These are phyloP conservation scores for Eutypella sp. DNA, from an alignment of 2,329 filamentous ascomycete genomes.

Conservation along the genomic window DNA sequence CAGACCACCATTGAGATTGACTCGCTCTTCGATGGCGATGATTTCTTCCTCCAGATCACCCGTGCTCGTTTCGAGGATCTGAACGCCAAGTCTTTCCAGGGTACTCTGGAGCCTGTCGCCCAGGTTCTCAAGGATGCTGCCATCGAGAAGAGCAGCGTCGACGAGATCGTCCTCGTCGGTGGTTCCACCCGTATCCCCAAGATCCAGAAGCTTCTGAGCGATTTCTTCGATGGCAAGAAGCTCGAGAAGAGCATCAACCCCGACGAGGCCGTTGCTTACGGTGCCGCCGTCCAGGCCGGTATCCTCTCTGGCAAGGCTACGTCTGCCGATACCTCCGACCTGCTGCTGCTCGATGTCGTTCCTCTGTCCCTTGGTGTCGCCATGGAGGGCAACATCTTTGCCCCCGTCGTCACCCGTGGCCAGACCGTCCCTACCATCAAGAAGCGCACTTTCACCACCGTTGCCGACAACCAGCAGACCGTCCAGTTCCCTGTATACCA, in stretches of 20 bases:
- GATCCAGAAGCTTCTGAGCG: slow-evolving; percentile 97
- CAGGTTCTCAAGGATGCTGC: slow-evolving; percentile 93
- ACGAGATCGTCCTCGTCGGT: slow-evolving; percentile 98
- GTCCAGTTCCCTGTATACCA: slow-evolving; percentile 92
- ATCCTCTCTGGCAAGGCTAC: slow-evolving; percentile 95
- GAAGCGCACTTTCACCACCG: slow-evolving; percentile 84
- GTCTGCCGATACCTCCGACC: slow-evolving; percentile 97
- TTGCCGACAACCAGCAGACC: slow-evolving; percentile 70
- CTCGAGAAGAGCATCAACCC: slow-evolving; percentile 99
- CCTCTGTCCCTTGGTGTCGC: slow-evolving; percentile 96
- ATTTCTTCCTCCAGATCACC: slow-evolving; percentile 99
- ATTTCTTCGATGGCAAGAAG: slow-evolving; percentile 99
- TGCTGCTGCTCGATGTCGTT: slow-evolving; percentile 92
- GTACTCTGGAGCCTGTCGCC: slow-evolving; percentile 94
- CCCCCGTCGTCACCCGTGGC: slow-evolving; percentile 80
- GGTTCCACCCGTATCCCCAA: slow-evolving; percentile 98
- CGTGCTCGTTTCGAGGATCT: slow-evolving; percentile 99
- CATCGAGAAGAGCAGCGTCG: slow-evolving; percentile 95
- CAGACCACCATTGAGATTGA: slow-evolving; percentile 99
- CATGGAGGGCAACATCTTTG: slow-evolving; percentile 99
- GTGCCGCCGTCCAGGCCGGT: slow-evolving; percentile 94
- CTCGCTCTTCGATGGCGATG: slow-evolving; percentile 94
- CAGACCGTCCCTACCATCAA: slow-evolving; percentile 74
- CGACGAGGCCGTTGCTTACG: slow-evolving; percentile 97
- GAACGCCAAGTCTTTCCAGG: slow-evolving; percentile 97